phyloP scores from a whole-genome alignment of 306 rosid species.

The Biancaea sappan region DNA sequence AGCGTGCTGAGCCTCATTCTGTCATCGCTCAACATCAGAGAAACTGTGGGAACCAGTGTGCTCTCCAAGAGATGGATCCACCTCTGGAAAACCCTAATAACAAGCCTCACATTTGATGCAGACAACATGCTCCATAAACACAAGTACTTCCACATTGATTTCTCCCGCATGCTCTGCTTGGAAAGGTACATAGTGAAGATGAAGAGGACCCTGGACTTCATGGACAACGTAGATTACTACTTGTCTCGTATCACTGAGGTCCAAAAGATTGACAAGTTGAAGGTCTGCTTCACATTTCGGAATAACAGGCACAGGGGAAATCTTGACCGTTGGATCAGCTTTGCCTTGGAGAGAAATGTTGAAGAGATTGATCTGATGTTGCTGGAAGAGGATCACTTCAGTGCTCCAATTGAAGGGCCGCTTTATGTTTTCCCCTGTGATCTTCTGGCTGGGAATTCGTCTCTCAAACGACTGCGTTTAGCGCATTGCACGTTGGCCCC shows the following conservation, averaged over 20 bases:
- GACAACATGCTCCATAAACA: conserved; percentile 26
- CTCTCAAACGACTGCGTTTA: conserved; percentile 31
- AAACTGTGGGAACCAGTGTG: conserved; percentile 38
- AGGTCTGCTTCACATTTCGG: conserved; percentile 35
- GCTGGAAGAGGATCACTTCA: conserved; percentile 29
- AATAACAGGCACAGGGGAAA: neutral
- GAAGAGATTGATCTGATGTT: conserved; percentile 44
- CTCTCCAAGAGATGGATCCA: conserved; percentile 36
- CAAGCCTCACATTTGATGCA: conserved; percentile 32
- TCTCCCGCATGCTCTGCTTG: neutral
- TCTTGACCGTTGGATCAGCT: conserved; percentile 36
- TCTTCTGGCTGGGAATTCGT: neutral
- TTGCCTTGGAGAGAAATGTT: conserved; percentile 24
- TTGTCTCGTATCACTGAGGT: conserved; percentile 7
- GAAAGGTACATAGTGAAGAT: neutral
- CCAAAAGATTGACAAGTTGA: conserved; percentile 25
- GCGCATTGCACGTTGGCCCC: conserved; percentile 39
- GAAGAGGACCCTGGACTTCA: conserved; percentile 13
- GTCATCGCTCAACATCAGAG: conserved; percentile 26
- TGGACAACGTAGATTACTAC: conserved; percentile 16
- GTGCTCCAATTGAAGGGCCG: neutral
- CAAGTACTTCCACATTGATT: neutral
- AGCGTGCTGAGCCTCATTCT: conserved; percentile 26
- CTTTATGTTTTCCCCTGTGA: conserved; percentile 40
- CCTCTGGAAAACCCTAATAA: conserved; percentile 13